Conservation (phyloP, 164 flowering plant species). For the Pachysandra terminalis region DNA sequence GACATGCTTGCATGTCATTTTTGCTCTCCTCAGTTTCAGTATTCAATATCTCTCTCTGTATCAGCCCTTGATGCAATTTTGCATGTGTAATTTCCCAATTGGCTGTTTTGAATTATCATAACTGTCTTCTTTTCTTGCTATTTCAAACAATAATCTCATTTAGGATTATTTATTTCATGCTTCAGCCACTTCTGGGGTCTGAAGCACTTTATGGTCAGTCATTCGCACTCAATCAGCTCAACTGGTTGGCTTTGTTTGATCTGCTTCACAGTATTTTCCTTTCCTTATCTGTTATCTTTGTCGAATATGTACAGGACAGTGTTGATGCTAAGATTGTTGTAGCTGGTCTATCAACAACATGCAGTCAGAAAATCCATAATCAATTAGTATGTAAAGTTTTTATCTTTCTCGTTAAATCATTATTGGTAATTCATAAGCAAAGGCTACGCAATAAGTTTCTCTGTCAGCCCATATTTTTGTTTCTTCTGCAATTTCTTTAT, state of each 20-base stretch:
- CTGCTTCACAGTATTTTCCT: background rate
- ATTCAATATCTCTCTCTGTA: too few relatives aligned
- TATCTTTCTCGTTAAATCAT: slow-evolving; percentile 1
- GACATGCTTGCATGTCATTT: too few relatives aligned
- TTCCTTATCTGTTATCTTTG: slow-evolving; percentile 13
- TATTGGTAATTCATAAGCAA: too few relatives aligned
- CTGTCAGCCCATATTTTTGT: background rate
- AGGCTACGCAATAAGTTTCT: background rate
- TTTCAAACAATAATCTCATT: too few relatives aligned
- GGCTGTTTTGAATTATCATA: too few relatives aligned
- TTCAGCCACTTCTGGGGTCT: background rate
- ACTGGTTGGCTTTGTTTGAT: too few relatives aligned
- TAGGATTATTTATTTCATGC: background rate
- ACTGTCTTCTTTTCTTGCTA: too few relatives aligned
- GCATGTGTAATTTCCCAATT: too few relatives aligned
- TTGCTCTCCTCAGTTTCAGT: too few relatives aligned
- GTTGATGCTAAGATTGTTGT: slow-evolving; percentile 73
- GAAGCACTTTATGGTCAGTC: background rate
- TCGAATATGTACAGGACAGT: slow-evolving; percentile 49
- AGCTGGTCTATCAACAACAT: slow-evolving; percentile 93
- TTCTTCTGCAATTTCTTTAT: background rate
- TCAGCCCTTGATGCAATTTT: too few relatives aligned
- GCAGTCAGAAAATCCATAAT: slow-evolving; percentile 97
- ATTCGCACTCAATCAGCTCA: background rate
- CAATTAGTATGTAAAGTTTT: slow-evolving; percentile 71